These are phyloP conservation scores for Taphrina populina DNA, from an alignment of 1,139 yeast genomes.

Conservation along the genomic window DNA sequence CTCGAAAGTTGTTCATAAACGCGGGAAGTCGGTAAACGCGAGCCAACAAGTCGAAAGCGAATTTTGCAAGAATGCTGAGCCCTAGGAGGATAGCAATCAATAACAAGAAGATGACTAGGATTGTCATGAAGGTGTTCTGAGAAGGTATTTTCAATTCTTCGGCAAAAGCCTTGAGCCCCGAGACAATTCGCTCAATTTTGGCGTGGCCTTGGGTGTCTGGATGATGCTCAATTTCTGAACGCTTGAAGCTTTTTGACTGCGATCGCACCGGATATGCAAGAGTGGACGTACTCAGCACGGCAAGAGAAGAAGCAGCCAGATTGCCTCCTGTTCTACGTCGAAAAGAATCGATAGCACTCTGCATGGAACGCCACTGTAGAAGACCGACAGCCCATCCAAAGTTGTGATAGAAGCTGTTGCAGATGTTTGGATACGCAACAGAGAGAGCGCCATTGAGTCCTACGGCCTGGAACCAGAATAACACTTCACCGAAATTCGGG, in stretches of 20 bases:
- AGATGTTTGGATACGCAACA: slow-evolving; percentile 44
- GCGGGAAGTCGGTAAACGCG: slow-evolving; percentile 35
- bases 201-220: background rate
- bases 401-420: slow-evolving; percentile 44
- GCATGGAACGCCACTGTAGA: slow-evolving; percentile 44
- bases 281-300: slow-evolving; percentile 24
- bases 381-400: slow-evolving; percentile 45
- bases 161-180: slow-evolving; percentile 44
- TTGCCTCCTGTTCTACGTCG: slow-evolving; percentile 45
- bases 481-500: slow-evolving; percentile 35
- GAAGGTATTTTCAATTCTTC: slow-evolving; percentile 44
- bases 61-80: slow-evolving; percentile 40
- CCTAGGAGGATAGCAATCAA: slow-evolving; percentile 41
- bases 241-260: background rate
- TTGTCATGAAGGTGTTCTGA: slow-evolving; percentile 45
- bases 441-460: slow-evolving; percentile 46
- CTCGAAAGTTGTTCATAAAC: slow-evolving; percentile 41
- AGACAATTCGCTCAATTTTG: slow-evolving; percentile 33
- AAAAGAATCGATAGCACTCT: slow-evolving; percentile 43
- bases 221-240: background rate
- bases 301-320: slow-evolving; percentile 40
- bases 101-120: slow-evolving; percentile 45
- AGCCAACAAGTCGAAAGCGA: slow-evolving; percentile 41
- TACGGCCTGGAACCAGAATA: slow-evolving; percentile 42
- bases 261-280: background rate